Conservation (phyloP, 257 asterid species). For the Solanum phureja region DNA sequence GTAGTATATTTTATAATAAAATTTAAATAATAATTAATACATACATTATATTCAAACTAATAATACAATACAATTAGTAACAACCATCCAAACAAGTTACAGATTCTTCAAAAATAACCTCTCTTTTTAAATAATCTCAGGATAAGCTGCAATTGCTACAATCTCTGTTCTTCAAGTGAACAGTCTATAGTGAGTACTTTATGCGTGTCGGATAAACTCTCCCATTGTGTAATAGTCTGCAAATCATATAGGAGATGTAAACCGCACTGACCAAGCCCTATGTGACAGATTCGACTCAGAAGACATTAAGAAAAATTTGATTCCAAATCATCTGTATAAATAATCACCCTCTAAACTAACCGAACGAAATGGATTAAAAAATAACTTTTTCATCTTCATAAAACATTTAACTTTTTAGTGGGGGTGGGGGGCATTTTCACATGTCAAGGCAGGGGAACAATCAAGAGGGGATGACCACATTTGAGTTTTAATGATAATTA, state of each 20-base stretch:
- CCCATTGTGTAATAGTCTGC: neutral
- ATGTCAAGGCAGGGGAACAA: neutral
- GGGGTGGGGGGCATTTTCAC: neutral
- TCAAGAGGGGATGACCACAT: neutral
- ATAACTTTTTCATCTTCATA: no score
- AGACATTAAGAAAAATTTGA: rapidly evolving
- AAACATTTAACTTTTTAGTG: no score
- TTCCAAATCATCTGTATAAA: rapidly evolving
- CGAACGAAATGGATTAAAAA: rapidly evolving
- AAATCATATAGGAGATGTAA: neutral
- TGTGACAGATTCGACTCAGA: rapidly evolving
- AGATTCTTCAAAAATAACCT: no score
- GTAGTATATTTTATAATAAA: no score
- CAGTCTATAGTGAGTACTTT: neutral
- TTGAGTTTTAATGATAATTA: neutral
- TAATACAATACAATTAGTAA: no score
- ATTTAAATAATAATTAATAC: no score
- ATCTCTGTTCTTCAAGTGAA: no score
- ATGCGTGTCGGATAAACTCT: rapidly evolving
- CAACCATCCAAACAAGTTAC: no score
- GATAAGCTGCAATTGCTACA: no score
- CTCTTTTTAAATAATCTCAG: rapidly evolving
- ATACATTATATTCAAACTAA: no score
- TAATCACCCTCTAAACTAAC: neutral
- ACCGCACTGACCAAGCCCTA: rapidly evolving